These are phyloP conservation scores for Irpex rosettiformis DNA, from an alignment of 1,284 basidiomycete species.

Conservation along the genomic window DNA sequence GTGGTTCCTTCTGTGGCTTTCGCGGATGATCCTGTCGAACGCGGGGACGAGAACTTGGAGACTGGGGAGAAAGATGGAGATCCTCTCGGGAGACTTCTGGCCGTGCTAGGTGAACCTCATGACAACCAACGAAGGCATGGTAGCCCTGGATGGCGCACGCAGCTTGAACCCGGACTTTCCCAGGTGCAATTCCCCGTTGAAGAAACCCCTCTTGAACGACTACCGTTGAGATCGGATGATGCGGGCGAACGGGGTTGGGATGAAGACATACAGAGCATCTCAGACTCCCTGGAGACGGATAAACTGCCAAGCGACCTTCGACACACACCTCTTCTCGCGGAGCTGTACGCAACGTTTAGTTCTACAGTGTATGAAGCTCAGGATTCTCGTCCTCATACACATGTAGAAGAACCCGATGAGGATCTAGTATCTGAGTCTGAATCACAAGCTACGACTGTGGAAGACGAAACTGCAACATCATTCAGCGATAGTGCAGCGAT, in stretches of 20 bases:
- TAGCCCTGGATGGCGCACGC: too few species aligned
- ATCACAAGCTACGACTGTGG: background rate
- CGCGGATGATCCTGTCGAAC: background rate
- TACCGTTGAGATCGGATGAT: background rate
- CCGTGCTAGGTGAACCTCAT: too few species aligned
- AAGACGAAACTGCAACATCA: background rate
- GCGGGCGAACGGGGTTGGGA: background rate
- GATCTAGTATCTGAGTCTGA: background rate
- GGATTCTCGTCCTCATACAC: background rate
- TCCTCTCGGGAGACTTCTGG: too few species aligned
- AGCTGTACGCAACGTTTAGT: background rate
- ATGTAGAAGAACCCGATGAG: background rate
- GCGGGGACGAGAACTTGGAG: background rate
- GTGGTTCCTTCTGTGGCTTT: background rate
- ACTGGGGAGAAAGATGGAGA: too few species aligned
- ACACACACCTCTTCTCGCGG: background rate
- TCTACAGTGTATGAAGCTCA: background rate
- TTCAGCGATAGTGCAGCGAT: background rate
- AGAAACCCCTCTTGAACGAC: too few species aligned
- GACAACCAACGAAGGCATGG: too few species aligned
- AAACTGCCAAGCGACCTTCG: background rate
- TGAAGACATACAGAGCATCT: background rate
- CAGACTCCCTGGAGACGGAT: background rate
- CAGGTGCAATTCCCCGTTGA: too few species aligned
- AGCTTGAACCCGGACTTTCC: too few species aligned